Conservation (phyloP, 73 alveolate genomes). For the Paraurostyla sp. region DNA sequence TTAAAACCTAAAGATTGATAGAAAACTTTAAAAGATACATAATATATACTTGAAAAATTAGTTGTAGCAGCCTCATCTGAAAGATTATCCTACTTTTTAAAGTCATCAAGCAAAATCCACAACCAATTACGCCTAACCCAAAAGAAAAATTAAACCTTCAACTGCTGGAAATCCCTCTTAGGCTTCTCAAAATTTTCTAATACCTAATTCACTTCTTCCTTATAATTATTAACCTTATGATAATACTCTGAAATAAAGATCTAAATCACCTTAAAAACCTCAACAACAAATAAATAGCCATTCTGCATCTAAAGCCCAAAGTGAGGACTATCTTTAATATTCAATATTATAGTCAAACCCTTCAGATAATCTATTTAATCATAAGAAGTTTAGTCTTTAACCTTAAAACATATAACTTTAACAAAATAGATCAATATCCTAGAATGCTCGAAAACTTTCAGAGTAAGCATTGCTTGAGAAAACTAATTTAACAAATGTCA, state of each 20-base stretch:
- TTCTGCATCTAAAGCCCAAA: too few relatives aligned
- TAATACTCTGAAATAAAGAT: neutral
- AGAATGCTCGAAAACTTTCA: neutral
- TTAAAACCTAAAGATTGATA: neutral
- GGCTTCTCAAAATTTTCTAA: neutral
- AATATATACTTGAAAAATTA: neutral
- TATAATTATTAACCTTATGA: neutral
- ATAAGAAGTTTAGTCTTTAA: neutral
- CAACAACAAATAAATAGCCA: too few relatives aligned
- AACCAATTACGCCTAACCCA: neutral
- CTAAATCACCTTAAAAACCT: constrained; percentile 30
- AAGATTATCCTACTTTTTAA: neutral
- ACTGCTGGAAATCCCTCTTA: constrained; percentile 11
- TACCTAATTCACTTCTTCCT: neutral
- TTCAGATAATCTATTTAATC: neutral
- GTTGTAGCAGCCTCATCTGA: neutral
- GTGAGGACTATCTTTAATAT: too few relatives aligned
- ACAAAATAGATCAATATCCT: neutral
- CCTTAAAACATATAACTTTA: neutral
- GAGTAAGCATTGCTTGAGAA: neutral
- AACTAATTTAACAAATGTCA: neutral
- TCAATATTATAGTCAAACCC: neutral
- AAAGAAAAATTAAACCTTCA: constrained; percentile 16
- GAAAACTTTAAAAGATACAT: neutral
- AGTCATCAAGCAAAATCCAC: neutral